Conservation (phyloP, 768 basidiomycete species). For the Russula olivacea region DNA sequence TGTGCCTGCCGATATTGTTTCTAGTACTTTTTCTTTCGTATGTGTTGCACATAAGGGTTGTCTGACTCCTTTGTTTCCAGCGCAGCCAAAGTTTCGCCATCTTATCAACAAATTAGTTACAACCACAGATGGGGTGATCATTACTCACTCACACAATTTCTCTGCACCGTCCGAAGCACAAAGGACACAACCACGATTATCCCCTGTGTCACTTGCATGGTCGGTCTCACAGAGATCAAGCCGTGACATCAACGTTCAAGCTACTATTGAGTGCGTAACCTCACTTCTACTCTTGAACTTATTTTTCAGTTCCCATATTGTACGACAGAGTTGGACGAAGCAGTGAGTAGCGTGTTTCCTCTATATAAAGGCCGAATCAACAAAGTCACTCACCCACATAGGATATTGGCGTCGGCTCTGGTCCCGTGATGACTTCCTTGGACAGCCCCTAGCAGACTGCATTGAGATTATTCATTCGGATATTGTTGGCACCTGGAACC, state of each 20-base stretch:
- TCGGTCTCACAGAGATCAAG: conserved; percentile 11
- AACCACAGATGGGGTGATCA: not conserved
- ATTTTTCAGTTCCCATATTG: not conserved
- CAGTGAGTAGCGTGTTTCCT: conserved; percentile 1
- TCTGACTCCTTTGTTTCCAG: not conserved
- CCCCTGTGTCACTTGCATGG: conserved; percentile 5
- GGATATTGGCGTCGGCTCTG: conserved; percentile 8
- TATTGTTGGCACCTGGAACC: conserved; percentile 8
- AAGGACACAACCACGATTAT: not conserved
- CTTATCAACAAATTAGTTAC: not conserved
- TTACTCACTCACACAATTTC: not conserved
- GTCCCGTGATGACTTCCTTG: not conserved
- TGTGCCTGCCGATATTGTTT: not conserved
- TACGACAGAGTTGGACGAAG: conserved; percentile 6
- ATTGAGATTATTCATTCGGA: not conserved
- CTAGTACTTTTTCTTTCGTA: not conserved
- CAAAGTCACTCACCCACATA: not conserved
- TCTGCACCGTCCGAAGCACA: not conserved
- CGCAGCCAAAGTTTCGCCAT: not conserved
- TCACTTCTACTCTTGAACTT: not conserved
- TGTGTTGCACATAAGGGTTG: not conserved
- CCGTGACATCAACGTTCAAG: not conserved
- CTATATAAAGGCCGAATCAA: not conserved
- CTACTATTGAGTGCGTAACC: conserved; percentile 6
- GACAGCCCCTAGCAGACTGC: not conserved